phyloP scores from a whole-genome alignment of 768 basidiomycete species.

The Russula vinacea region DNA sequence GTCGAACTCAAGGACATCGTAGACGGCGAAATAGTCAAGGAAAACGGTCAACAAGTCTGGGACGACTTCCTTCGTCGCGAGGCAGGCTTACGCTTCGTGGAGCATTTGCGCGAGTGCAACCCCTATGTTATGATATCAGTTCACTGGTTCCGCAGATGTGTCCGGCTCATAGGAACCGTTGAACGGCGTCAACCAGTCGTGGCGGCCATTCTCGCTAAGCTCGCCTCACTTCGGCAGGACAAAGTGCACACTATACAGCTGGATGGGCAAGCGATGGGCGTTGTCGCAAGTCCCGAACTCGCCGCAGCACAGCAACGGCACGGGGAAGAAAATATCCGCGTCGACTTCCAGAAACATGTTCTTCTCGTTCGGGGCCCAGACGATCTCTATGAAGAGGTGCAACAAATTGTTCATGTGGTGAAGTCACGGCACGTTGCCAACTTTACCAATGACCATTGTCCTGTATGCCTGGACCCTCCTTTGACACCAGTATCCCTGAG shows the following conservation, averaged over 20 bases:
- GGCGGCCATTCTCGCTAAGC: conserved; percentile 46
- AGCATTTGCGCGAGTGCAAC: conserved; percentile 41
- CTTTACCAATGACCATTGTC: conserved; percentile 44
- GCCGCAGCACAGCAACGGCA: conserved; percentile 45
- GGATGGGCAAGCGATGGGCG: conserved; percentile 43
- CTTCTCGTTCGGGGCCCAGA: conserved; percentile 59
- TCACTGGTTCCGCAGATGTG: conserved; percentile 41
- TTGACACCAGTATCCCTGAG: conserved; percentile 49
- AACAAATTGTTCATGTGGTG: conserved; percentile 40
- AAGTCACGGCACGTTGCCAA: conserved; percentile 34
- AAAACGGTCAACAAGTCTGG: conserved; percentile 57
- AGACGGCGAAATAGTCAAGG: conserved; percentile 55
- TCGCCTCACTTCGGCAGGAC: conserved; percentile 44
- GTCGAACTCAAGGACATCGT: conserved; percentile 57
- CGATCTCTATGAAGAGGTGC: conserved; percentile 43
- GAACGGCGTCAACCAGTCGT: conserved; percentile 43
- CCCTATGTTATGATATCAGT: conserved; percentile 45
- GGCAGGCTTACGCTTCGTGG: conserved; percentile 47
- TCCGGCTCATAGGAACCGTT: conserved; percentile 56
- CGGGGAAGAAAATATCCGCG: conserved; percentile 54
- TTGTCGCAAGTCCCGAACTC: conserved; percentile 49
- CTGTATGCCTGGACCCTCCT: conserved; percentile 64
- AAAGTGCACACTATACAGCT: conserved; percentile 47
- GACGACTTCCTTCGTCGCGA: conserved; percentile 54
- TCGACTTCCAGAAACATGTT: conserved; percentile 44